phyloP scores from a whole-genome alignment of 352 stramenopile genomes.

The Detonula confervacea region DNA sequence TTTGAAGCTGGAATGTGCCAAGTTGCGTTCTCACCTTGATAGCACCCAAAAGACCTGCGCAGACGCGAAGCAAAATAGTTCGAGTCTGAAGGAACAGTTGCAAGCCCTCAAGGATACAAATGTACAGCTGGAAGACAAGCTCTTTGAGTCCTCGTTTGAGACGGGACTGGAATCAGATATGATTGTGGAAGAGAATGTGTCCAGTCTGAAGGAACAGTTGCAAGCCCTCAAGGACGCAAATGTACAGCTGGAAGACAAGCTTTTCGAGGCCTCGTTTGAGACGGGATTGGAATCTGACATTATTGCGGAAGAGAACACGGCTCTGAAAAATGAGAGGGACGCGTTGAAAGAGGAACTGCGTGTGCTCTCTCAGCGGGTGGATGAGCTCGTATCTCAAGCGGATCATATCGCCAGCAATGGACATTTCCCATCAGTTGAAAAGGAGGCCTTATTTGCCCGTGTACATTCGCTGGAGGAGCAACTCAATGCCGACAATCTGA shows the following conservation, averaged over 20 bases:
- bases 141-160: slow-evolving; percentile 47
- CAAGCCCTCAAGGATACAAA: slow-evolving; percentile 36
- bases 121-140: slow-evolving; percentile 38
- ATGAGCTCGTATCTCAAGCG: slow-evolving; percentile 33
- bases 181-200: slow-evolving; percentile 33
- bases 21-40: slow-evolving; percentile 33
- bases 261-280: slow-evolving; percentile 47
- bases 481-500: slow-evolving; percentile 38
- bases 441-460: slow-evolving; percentile 36
- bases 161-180: neutral
- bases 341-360: slow-evolving; percentile 27
- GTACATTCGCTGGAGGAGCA: slow-evolving; percentile 51
- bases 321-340: slow-evolving; percentile 38
- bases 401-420: slow-evolving; percentile 3
- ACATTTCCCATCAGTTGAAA: slow-evolving; percentile 24
- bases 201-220: slow-evolving; percentile 38
- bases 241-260: slow-evolving; percentile 38
- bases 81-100: slow-evolving; percentile 39
- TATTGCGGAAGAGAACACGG: slow-evolving; percentile 35
- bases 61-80: slow-evolving; percentile 25
- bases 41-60: slow-evolving; percentile 11
- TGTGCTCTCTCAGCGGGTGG: slow-evolving; percentile 29
- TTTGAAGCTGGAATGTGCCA: slow-evolving; percentile 23
- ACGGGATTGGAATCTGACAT: neutral
- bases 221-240: slow-evolving; percentile 36